Conservation (phyloP, 768 basidiomycete species). For the Pleurotus tuoliensis region DNA sequence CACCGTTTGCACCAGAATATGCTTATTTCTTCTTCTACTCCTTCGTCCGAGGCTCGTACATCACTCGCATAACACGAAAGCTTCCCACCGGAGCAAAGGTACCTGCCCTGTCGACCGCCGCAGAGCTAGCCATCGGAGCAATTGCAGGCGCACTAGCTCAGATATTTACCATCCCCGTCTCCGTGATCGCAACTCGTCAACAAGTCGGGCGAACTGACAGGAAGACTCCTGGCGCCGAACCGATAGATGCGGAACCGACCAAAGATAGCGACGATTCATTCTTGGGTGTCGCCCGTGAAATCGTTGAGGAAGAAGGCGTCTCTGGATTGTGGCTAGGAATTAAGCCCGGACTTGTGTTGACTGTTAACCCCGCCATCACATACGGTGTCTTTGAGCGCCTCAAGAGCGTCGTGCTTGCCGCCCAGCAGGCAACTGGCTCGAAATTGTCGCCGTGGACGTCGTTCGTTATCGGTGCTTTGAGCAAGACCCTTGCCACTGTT, state of each 20-base stretch:
- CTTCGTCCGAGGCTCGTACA: slow-evolving; percentile 79
- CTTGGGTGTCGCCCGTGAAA: slow-evolving; percentile 75
- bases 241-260: slow-evolving; percentile 1
- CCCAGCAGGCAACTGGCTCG: slow-evolving; percentile 38
- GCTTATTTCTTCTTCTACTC: slow-evolving; percentile 99
- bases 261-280: slow-evolving; percentile 47
- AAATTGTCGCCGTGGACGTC: slow-evolving; percentile 77
- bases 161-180: slow-evolving; percentile 96
- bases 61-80: slow-evolving; percentile 60
- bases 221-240: not conserved
- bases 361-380: slow-evolving; percentile 96
- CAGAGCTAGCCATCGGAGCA: slow-evolving; percentile 87
- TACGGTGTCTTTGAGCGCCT: slow-evolving; percentile 93
- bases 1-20: slow-evolving; percentile 61
- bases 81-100: slow-evolving; percentile 58
- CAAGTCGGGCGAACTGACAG: slow-evolving; percentile 63
- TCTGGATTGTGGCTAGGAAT: slow-evolving; percentile 91
- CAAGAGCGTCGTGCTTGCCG: slow-evolving; percentile 67
- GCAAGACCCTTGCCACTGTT: slow-evolving; percentile 93
- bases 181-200: slow-evolving; percentile 96
- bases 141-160: slow-evolving; percentile 92
- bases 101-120: slow-evolving; percentile 63
- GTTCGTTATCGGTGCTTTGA: slow-evolving; percentile 86
- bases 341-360: slow-evolving; percentile 90
- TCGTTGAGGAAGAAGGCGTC: slow-evolving; percentile 85